Conservation (phyloP, 768 basidiomycete species). For the Mycena latifolia region DNA sequence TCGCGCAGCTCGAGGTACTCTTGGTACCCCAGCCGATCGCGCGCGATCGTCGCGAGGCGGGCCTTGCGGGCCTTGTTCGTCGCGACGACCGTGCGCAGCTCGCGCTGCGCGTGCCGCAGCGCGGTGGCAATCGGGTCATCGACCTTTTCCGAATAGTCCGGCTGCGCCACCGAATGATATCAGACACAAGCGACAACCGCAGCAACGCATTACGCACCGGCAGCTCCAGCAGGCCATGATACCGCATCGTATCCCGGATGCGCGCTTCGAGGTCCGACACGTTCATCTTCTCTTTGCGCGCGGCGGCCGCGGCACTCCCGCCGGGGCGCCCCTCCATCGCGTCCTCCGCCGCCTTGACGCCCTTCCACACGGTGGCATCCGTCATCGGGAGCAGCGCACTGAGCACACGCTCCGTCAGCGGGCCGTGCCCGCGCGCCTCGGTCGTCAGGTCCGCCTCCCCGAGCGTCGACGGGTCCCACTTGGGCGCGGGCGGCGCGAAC, state of each 20-base stretch:
- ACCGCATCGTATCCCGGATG: constrained; percentile 81
- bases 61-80: constrained; percentile 88
- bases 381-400: constrained; percentile 80
- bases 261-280: constrained; percentile 84
- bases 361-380: constrained; percentile 75
- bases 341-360: constrained; percentile 86
- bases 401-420: constrained; percentile 87
- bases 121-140: constrained; percentile 96
- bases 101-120: constrained; percentile 87
- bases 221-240: constrained; percentile 76
- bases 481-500: constrained; percentile 67
- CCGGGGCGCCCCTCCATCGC: constrained; percentile 88
- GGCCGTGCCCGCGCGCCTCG: constrained; percentile 88
- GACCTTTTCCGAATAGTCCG: constrained; percentile 80
- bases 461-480: constrained; percentile 89
- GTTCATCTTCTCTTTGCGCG: constrained; percentile 79
- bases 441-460: constrained; percentile 74
- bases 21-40: constrained; percentile 90
- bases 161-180: constrained; percentile 52
- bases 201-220: constrained; percentile 64
- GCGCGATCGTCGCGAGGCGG: constrained; percentile 80
- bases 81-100: constrained; percentile 80
- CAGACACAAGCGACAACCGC: constrained; percentile 7
- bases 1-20: constrained; percentile 92
- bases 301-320: constrained; percentile 82